Evolutionary conservation across 306 rosid genomes (phyloP), one percentile per base, ranked within the genome.

Genomic region (Mucuna pruriens): DNA sequence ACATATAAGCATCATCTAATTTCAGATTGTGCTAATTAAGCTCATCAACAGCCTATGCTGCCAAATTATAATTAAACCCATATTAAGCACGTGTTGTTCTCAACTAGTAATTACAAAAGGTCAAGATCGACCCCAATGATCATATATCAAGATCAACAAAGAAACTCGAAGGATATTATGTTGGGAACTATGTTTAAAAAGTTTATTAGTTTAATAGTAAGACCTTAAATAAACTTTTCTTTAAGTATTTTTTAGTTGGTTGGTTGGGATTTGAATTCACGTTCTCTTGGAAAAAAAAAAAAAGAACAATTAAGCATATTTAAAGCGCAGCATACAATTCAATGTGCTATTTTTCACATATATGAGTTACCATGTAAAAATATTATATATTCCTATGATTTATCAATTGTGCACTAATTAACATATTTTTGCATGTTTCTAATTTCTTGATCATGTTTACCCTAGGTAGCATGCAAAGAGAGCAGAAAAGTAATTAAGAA

Each of bases 371-470:
- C 1, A 1, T 29, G 3, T 38, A 38, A 0, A 4, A 38, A 6
- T 38, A 6, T 6, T 38, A 6, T 6, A 5, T 38, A 55, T 20
- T 20, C 16, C 31, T 55, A 20, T 1, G 61, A 6, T 54, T 54
- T 54, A 1, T 1, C 11, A 9, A 5, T 22, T 20, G 0, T 4
- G 7, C 15, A 39, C 13, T 4, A n/a, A n/a, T n/a, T n/a, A 62
- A 31, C 5, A 17, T 74, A 34, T 25, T 52, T 77, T 82, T 57
- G 86, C 83, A 64, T 66, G 74, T 12, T 1, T 20, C 5, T 68
- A 60, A 60, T 25, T 61, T 65, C 9, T 19, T 31, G 4, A 23
- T 5, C 3, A 55, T 7, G 15, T 36, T 62, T 67, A 77, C 57
- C 72, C 55, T 75, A 69, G 26, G 57, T 69, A 69, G 16, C 68